These are phyloP conservation scores for Solanum hybrid DNA, from an alignment of 305 asterid species.

Conservation along the genomic window DNA sequence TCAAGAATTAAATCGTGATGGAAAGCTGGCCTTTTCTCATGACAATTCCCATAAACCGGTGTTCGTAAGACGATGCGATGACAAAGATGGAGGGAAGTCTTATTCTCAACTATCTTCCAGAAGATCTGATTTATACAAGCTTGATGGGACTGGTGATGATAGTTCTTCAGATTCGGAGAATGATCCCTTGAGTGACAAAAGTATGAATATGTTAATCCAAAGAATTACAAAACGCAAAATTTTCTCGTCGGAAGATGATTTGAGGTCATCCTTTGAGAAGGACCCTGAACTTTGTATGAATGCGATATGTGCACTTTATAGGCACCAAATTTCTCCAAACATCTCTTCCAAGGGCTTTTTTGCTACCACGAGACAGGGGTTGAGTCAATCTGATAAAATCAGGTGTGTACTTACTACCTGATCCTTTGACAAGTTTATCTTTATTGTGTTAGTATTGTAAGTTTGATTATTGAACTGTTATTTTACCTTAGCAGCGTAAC, in stretches of 20 bases:
- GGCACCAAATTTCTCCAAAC: constrained; percentile 13
- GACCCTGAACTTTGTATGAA: constrained; percentile 29
- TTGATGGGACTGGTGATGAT: background rate
- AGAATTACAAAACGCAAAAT: background rate
- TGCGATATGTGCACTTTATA: constrained; percentile 37
- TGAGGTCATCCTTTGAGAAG: constrained; percentile 11
- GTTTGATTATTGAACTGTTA: background rate
- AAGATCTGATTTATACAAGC: background rate
- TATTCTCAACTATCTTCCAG: constrained; percentile 2
- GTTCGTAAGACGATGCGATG: background rate
- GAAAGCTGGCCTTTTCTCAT: background rate
- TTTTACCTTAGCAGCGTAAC: background rate
- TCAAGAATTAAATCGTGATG: constrained; percentile 3
- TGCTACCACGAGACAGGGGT: background rate
- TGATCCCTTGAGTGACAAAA: constrained; percentile 17
- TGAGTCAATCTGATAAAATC: constrained; percentile 10
- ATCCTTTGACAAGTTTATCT: background rate
- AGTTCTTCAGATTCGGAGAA: constrained; percentile 27
- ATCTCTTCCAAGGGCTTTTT: background rate
- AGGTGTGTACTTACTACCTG: constrained; percentile 15
- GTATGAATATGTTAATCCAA: background rate
- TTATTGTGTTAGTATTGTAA: background rate
- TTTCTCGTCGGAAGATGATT: background rate
- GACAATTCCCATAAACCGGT: background rate
- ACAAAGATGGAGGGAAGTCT: background rate